Base-by-base conservation (phyloP, 1,284 basidiomycete species). In the Crucibulum parvulum region DNA sequence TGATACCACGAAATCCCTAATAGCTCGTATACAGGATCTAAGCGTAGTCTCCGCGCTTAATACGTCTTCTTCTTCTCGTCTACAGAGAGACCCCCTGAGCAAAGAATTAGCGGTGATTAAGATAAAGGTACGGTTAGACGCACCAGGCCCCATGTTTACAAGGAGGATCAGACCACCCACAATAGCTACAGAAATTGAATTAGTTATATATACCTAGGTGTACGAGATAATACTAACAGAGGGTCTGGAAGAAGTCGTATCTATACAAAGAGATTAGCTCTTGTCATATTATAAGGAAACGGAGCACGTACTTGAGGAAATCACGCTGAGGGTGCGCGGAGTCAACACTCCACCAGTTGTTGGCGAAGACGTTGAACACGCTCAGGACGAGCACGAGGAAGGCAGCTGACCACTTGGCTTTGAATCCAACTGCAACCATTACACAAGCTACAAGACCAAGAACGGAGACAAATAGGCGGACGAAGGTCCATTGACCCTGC, bases 61-160 rank as follows among this genome's bases (percentile, higher is more conserved):
- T 86, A 94, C 36, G 89, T 95, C 87, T 98, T 99, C 87, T 99
- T 99, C 87, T 99, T 98, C 85, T 99, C 96, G 81, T 99, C 98
- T 61, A 99, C 93, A 7, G 97, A 99, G 66, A 99, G 85, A 65
- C 97, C 97, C 61, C 96, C 92, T 89, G 56, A 2, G 50, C 36
- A 53, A 13, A 4, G 3, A 15, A 56, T 35, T 55, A 43, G 57
- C 53, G 46, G 53, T 52, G 38, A 46, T 2, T 68, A 18, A 53
- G 46, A 1, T 7, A 46, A 0, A 16, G 16, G 10, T 31, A 38
- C 11, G 50, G 11, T 51, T 18, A 36, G 18, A 71, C 80, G 53
- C 75, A 89, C 89, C 94, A 53, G 98, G 96, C 69, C 98, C 98
- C 87, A 98, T 96, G 84, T 98, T 99, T 68, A 99, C 96, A 57